A percentile compares a stretch with the other conserved stretches of the same genome.
phyloP scores from a whole-genome alignment of 1,284 basidiomycete genomes.

The Malassezia yamatoensis region DNA sequence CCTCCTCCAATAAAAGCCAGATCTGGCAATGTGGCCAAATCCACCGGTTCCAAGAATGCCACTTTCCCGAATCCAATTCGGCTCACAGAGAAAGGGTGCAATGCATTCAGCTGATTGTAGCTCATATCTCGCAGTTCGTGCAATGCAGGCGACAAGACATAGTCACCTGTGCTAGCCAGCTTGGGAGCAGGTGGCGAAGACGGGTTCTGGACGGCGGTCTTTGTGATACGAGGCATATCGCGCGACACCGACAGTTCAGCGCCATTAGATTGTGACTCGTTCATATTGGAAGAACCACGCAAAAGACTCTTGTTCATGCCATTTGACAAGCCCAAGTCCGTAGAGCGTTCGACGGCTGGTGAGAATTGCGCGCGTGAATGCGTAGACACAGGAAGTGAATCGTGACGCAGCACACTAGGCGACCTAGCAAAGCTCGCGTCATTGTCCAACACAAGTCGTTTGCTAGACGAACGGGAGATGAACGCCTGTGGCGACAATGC shows the following conservation, averaged over 20 bases:
- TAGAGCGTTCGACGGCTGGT: slow-evolving; percentile 13
- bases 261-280: not conserved
- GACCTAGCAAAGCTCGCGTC: slow-evolving; percentile 29
- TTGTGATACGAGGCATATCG: not conserved
- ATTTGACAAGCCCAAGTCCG: slow-evolving; percentile 9
- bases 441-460: slow-evolving; percentile 75
- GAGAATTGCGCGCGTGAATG: slow-evolving; percentile 16
- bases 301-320: not conserved
- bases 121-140: slow-evolving; percentile 29
- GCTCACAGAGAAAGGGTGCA: slow-evolving; percentile 68
- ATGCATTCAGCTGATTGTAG: slow-evolving; percentile 57
- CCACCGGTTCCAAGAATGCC: slow-evolving; percentile 73
- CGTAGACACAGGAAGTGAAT: not conserved
- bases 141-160: slow-evolving; percentile 37
- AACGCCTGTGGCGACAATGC: slow-evolving; percentile 53
- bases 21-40: slow-evolving; percentile 73
- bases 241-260: slow-evolving; percentile 1
- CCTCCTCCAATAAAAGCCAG: slow-evolving; percentile 72
- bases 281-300: no score
- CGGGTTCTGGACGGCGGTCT: slow-evolving; percentile 22
- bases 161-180: slow-evolving; percentile 27
- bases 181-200: slow-evolving; percentile 25
- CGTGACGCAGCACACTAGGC: slow-evolving; percentile 14
- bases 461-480: slow-evolving; percentile 71
- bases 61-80: slow-evolving; percentile 83